A percentile compares a stretch with the other conserved stretches of the same genome.
Evolutionary conservation across 1,284 basidiomycete species (phyloP).

Genomic region (Flammula alnicola): DNA sequence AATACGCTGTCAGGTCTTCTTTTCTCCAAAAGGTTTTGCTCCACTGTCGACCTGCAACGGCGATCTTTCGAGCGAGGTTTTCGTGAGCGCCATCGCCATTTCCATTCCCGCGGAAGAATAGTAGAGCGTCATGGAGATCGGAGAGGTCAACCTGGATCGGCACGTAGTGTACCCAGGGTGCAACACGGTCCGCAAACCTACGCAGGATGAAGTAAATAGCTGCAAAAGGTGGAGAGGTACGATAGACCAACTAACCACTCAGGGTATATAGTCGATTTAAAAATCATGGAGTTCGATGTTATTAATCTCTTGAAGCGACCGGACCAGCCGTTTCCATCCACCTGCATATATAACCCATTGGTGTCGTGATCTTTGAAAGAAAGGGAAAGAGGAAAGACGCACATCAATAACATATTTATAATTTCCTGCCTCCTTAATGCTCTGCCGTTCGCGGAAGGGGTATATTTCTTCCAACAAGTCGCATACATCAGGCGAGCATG

Average conservation of each 20-base stretch:
- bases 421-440: constrained; percentile 49
- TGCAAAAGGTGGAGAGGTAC: background rate
- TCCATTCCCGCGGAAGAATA: constrained; percentile 63
- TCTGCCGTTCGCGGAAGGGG: constrained; percentile 50
- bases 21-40: constrained; percentile 63
- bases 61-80: constrained; percentile 59
- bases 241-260: constrained; percentile 50
- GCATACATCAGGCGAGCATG: constrained; percentile 49
- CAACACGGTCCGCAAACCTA: constrained; percentile 50
- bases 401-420: constrained; percentile 75
- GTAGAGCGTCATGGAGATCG: constrained; percentile 60
- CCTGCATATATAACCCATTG: constrained; percentile 19
- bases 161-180: constrained; percentile 68
- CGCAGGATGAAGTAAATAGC: background rate
- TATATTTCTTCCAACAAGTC: constrained; percentile 46
- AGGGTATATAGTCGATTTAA: constrained; percentile 67
- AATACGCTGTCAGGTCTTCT: constrained; percentile 68
- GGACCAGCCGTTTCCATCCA: constrained; percentile 72
- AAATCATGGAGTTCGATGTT: constrained; percentile 62
- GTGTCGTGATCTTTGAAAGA: background rate
- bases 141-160: constrained; percentile 62
- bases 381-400: constrained; percentile 29
- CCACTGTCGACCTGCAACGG: constrained; percentile 59
- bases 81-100: constrained; percentile 59
- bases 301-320: constrained; percentile 71